Percentiles rank a stretch among this genome's conserved stretches.
These are phyloP conservation scores for Euphorbia celastroides DNA, from an alignment of 441 rosid species.

Conservation along the genomic window DNA sequence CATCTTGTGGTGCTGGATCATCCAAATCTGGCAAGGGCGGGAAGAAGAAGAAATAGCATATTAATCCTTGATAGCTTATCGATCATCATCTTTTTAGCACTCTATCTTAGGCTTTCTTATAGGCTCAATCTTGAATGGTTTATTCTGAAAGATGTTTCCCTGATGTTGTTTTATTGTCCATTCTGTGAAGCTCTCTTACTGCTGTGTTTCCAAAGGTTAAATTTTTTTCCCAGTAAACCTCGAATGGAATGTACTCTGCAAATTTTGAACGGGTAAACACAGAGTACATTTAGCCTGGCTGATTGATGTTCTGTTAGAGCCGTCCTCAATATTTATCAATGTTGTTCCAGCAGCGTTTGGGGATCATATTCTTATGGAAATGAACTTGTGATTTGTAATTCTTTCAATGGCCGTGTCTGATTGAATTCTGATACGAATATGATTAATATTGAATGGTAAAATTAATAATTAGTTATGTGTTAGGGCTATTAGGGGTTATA, in stretches of 20 bases:
- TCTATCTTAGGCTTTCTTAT: neutral
- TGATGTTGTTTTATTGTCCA: neutral
- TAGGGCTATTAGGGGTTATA: too few species aligned
- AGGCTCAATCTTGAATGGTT: too few species aligned
- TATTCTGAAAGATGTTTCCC: too few species aligned
- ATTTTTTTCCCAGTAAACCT: neutral
- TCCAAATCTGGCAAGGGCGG: constrained; percentile 81
- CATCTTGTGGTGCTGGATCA: constrained; percentile 41
- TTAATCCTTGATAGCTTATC: neutral
- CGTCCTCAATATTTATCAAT: too few species aligned
- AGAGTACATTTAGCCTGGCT: neutral
- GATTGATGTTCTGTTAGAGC: too few species aligned
- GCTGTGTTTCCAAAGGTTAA: neutral
- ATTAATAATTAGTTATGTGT: too few species aligned
- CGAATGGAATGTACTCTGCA: neutral
- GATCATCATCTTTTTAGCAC: neutral
- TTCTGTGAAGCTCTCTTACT: neutral
- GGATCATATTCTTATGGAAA: too few species aligned
- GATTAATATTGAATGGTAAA: too few species aligned
- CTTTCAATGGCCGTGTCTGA: too few species aligned
- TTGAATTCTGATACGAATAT: too few species aligned
- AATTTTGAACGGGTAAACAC: neutral
- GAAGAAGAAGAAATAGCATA: constrained; percentile 67
- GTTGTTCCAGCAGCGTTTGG: neutral
- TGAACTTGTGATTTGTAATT: too few species aligned